A percentile compares a stretch with the other conserved stretches of the same genome.
These are phyloP conservation scores for Cudoniella acicularis DNA, from an alignment of 495 filamentous ascomycete species.

Conservation along the genomic window DNA sequence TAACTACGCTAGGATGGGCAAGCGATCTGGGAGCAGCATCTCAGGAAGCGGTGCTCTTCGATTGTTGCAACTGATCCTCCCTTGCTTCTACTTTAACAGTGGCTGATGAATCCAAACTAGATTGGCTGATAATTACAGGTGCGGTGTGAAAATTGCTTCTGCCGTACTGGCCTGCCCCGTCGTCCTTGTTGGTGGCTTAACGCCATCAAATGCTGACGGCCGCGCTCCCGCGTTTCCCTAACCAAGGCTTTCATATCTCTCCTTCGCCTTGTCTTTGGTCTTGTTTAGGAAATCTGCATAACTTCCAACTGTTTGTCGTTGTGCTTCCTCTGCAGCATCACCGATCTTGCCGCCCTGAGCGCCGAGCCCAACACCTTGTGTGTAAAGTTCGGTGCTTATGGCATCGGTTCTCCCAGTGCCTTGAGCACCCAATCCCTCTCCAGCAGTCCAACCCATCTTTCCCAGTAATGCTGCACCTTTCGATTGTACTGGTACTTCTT, in stretches of 20 bases:
- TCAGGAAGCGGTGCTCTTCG: not conserved
- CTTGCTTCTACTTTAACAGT: not conserved
- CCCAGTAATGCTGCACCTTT: slow-evolving; percentile 81
- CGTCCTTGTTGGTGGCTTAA: not conserved
- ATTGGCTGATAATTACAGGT: no score
- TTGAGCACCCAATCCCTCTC: slow-evolving; percentile 75
- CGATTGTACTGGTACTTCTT: slow-evolving; percentile 46
- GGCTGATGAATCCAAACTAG: no score
- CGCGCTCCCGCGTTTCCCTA: slow-evolving; percentile 5
- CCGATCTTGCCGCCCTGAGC: slow-evolving; percentile 80
- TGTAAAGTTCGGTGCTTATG: slow-evolving; percentile 75
- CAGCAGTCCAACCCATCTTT: slow-evolving; percentile 88
- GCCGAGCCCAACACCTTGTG: slow-evolving; percentile 79
- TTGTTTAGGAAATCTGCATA: slow-evolving; percentile 74
- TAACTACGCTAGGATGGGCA: not conserved
- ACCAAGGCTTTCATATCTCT: slow-evolving; percentile 58
- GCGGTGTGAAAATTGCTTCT: no score
- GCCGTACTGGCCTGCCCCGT: no score
- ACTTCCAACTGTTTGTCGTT: slow-evolving; percentile 62
- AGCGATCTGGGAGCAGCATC: not conserved
- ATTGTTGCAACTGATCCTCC: not conserved
- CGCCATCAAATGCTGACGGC: not conserved
- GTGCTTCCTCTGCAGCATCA: slow-evolving; percentile 77
- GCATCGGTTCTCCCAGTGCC: slow-evolving; percentile 74
- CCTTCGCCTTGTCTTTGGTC: slow-evolving; percentile 74